Evolutionary conservation across 2,329 filamentous ascomycete species (phyloP).

Genomic region (Fusarium palustre): DNA sequence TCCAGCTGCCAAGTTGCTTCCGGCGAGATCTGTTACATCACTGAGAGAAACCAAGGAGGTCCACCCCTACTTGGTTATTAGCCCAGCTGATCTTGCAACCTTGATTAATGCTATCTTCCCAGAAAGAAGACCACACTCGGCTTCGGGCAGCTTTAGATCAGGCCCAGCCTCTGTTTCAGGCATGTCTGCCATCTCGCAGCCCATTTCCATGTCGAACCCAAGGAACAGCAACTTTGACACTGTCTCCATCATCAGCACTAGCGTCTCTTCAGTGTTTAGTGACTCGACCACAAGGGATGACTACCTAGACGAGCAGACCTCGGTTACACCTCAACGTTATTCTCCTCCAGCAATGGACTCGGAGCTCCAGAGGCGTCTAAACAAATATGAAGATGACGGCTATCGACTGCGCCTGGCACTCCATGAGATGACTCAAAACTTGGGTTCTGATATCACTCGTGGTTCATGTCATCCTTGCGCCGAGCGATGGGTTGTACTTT

Average conservation of each 20-base stretch:
- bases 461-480: slow-evolving; percentile 82
- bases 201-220: slow-evolving; percentile 69
- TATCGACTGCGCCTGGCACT: slow-evolving; percentile 74
- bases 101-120: slow-evolving; percentile 88
- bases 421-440: slow-evolving; percentile 75
- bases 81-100: slow-evolving; percentile 81
- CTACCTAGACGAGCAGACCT: slow-evolving; percentile 66
- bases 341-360: slow-evolving; percentile 64
- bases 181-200: slow-evolving; percentile 75
- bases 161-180: slow-evolving; percentile 76
- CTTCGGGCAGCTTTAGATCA: slow-evolving; percentile 71
- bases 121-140: slow-evolving; percentile 73
- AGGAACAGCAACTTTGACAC: slow-evolving; percentile 71
- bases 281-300: slow-evolving; percentile 76
- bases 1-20: slow-evolving; percentile 70
- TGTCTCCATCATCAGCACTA: slow-evolving; percentile 77
- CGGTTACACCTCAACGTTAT: slow-evolving; percentile 64
- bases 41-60: slow-evolving; percentile 81
- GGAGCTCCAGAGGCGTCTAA: slow-evolving; percentile 57
- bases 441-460: slow-evolving; percentile 73
- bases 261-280: slow-evolving; percentile 77
- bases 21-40: slow-evolving; percentile 77
- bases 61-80: slow-evolving; percentile 82
- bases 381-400: slow-evolving; percentile 72
- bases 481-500: slow-evolving; percentile 85